Conservation (phyloP, 2,329 filamentous ascomycete genomes). For the Pseudogymnoascus sp. region DNA sequence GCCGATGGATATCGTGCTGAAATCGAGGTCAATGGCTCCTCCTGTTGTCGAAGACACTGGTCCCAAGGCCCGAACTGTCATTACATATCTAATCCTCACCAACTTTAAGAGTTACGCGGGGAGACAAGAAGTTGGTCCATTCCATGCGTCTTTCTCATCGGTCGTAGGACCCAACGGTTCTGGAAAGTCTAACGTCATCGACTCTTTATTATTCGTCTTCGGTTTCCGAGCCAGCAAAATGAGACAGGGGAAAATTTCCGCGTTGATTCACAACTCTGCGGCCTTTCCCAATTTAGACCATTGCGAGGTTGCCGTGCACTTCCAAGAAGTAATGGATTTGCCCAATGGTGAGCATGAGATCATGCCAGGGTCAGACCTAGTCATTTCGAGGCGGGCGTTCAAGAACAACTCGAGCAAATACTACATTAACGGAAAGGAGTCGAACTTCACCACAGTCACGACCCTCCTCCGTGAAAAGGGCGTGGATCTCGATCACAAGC, state of each 20-base stretch:
- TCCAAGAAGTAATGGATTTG: constrained; percentile 88
- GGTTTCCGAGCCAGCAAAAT: constrained; percentile 98
- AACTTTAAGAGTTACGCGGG: constrained; percentile 99
- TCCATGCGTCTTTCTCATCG: constrained; percentile 94
- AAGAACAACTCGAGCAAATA: constrained; percentile 98
- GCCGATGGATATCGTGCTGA: constrained; percentile 89
- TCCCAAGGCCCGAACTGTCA: constrained; percentile 81
- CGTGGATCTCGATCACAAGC: constrained; percentile 94
- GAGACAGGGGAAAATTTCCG: constrained; percentile 97
- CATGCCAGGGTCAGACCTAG: constrained; percentile 73
- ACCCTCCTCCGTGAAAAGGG: constrained; percentile 78
- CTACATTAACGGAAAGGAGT: constrained; percentile 85
- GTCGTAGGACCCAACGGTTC: constrained; percentile 97
- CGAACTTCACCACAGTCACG: constrained; percentile 87
- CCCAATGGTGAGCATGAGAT: constrained; percentile 66
- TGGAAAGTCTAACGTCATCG: constrained; percentile 97
- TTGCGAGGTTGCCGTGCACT: constrained; percentile 95
- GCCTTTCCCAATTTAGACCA: constrained; percentile 75
- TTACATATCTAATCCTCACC: constrained; percentile 81
- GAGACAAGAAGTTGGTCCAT: constrained; percentile 88
- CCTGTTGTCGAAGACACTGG: constrained; percentile 64
- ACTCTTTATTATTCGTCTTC: constrained; percentile 97
- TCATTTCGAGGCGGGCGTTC: constrained; percentile 89
- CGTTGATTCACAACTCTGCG: constrained; percentile 94
- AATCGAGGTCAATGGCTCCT: constrained; percentile 65